A percentile compares a stretch with the other conserved stretches of the same genome.
These are phyloP conservation scores for Cryphonectria radicalis DNA, from an alignment of 2,329 filamentous ascomycete genomes.

Conservation along the genomic window DNA sequence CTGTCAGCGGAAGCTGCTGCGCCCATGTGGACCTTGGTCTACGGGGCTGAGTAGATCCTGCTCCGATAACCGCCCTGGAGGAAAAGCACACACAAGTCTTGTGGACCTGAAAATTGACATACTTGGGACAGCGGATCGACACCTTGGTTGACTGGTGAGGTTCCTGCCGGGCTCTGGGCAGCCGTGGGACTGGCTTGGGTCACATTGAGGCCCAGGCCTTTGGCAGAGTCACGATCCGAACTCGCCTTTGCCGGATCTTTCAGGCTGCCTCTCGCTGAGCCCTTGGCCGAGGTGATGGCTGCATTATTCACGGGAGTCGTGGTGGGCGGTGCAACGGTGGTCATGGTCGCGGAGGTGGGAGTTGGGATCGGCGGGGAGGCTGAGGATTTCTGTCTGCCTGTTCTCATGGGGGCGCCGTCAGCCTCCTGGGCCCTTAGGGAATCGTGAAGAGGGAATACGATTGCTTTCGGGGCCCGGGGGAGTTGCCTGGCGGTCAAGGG, in stretches of 20 bases:
- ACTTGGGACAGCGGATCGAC: slow-evolving; percentile 30
- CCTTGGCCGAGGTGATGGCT: slow-evolving; percentile 4
- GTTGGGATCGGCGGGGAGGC: slow-evolving; percentile 9
- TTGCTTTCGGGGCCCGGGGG: background rate
- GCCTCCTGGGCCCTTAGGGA: slow-evolving; percentile 1
- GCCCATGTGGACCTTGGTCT: background rate
- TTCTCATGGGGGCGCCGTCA: slow-evolving; percentile 13
- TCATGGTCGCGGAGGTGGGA: slow-evolving; percentile 13
- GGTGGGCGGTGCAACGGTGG: slow-evolving; percentile 18
- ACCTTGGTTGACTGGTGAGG: slow-evolving; percentile 16
- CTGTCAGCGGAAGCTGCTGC: slow-evolving; percentile 17
- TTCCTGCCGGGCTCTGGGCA: background rate
- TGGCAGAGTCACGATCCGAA: slow-evolving; percentile 17
- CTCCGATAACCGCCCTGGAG: background rate
- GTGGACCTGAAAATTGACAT: slow-evolving; percentile 1
- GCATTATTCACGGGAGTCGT: slow-evolving; percentile 13
- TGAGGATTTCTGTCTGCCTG: slow-evolving; percentile 21
- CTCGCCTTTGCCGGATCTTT: slow-evolving; percentile 20
- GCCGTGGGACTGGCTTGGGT: slow-evolving; percentile 6
- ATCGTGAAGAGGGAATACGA: background rate
- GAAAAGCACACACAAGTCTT: background rate
- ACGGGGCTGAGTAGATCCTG: background rate
- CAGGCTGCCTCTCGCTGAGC: background rate
- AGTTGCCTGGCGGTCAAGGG: background rate
- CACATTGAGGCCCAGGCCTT: slow-evolving; percentile 4